Evolutionary conservation across 306 rosid genomes (phyloP).

Genomic region (Quercus suber): DNA sequence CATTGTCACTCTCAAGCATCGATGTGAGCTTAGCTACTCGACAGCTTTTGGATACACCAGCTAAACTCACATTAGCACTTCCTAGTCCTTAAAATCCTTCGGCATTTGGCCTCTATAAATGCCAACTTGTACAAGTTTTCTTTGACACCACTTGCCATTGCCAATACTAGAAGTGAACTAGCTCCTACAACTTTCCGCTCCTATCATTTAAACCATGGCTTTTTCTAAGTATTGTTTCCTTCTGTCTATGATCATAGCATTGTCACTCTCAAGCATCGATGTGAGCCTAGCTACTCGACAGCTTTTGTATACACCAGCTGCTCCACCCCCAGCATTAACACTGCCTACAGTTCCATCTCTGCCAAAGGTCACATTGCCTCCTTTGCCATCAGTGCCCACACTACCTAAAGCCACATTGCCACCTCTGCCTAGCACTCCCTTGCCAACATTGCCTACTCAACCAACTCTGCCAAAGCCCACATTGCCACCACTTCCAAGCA

Average conservation of each 20-base stretch:
- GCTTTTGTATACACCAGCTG: slow-evolving; percentile 20
- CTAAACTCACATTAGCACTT: no score
- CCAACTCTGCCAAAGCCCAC: slow-evolving; percentile 23
- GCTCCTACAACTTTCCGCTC: background rate
- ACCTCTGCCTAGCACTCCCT: background rate
- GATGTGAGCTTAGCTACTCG: slow-evolving; percentile 21
- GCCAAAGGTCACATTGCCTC: no score
- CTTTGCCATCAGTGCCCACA: no score
- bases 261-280: slow-evolving; percentile 24
- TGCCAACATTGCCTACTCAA: background rate
- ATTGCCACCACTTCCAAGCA: slow-evolving; percentile 14
- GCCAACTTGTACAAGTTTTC: background rate
- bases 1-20: slow-evolving; percentile 23
- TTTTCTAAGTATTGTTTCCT: slow-evolving; percentile 5
- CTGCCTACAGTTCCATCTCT: slow-evolving; percentile 8
- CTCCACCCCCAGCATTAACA: slow-evolving; percentile 19
- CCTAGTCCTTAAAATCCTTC: background rate
- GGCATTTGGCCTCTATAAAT: slow-evolving; percentile 5
- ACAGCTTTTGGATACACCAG: slow-evolving; percentile 20
- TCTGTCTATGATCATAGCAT: background rate
- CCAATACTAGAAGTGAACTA: background rate
- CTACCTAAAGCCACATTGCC: background rate
- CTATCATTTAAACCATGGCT: slow-evolving; percentile 1
- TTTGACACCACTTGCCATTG: background rate
- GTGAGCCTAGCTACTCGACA: slow-evolving; percentile 21